Conservation (phyloP, 169 alveolate genomes). For the Plasmodium chabaudi region DNA sequence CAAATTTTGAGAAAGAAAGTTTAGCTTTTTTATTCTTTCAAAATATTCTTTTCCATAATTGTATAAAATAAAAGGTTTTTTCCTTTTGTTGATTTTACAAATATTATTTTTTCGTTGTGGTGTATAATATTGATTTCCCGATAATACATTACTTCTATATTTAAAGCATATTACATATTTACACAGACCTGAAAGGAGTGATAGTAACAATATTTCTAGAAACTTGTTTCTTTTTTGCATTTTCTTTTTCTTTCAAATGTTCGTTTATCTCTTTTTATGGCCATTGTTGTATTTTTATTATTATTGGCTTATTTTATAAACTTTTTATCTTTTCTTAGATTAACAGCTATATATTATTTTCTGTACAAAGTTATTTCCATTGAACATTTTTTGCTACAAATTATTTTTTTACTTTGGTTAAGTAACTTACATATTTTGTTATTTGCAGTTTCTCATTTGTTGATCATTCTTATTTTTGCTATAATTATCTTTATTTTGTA, state of each 20-base stretch:
- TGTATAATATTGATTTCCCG: background rate
- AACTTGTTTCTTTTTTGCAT: constrained; percentile 26
- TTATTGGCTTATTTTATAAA: too few species aligned
- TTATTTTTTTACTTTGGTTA: too few species aligned
- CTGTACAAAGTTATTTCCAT: too few species aligned
- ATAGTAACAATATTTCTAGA: background rate
- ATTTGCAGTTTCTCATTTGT: too few species aligned
- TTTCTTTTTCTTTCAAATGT: constrained; percentile 5
- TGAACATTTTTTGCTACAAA: too few species aligned
- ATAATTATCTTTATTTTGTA: too few species aligned
- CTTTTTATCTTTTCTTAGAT: too few species aligned
- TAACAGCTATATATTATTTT: too few species aligned
- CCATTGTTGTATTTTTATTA: too few species aligned
- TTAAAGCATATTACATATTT: constrained; percentile 17
- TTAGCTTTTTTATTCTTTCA: constrained; percentile 66
- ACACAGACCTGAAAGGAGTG: constrained; percentile 6
- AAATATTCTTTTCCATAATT: constrained; percentile 69
- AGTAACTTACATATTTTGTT: too few species aligned
- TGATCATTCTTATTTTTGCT: too few species aligned
- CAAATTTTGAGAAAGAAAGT: constrained; percentile 25
- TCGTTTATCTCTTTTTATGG: background rate
- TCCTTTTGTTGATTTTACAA: constrained; percentile 1
- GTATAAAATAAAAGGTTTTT: constrained; percentile 5
- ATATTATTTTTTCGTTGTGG: background rate
- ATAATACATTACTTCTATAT: background rate